Conservation (phyloP, 164 flowering plant genomes). For the Vitis rotundifolia region DNA sequence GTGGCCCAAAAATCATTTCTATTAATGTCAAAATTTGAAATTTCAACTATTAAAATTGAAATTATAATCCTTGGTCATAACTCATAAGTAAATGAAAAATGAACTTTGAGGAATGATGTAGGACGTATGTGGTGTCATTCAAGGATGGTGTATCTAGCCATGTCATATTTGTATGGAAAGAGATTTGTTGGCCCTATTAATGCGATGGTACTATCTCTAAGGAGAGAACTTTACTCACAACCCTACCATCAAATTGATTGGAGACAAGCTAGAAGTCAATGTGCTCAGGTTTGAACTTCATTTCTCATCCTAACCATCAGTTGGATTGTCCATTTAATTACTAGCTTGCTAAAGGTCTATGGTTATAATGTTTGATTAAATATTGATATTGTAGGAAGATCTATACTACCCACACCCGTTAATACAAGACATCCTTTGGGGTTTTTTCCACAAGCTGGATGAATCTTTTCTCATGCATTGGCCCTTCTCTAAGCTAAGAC, state of each 20-base stretch:
- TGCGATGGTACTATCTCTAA: conserved; percentile 18
- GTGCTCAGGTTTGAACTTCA: conserved; percentile 44
- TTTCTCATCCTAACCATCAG: too few relatives aligned
- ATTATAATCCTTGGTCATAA: neutral
- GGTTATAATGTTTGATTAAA: too few relatives aligned
- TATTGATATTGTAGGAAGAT: conserved; percentile 25
- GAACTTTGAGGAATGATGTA: conserved; percentile 4
- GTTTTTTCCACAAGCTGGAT: conserved; percentile 21
- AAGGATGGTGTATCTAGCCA: conserved; percentile 47
- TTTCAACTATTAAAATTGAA: neutral
- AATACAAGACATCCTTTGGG: conserved; percentile 36
- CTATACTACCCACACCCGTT: conserved; percentile 26
- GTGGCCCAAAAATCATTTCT: too few relatives aligned
- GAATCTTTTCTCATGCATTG: conserved; percentile 38
- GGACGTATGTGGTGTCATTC: conserved; percentile 56
- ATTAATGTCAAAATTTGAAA: too few relatives aligned
- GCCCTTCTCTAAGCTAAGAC: conserved; percentile 39
- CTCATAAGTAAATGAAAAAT: neutral
- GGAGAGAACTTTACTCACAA: conserved; percentile 37
- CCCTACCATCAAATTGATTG: conserved; percentile 40
- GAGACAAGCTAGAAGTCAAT: conserved; percentile 34
- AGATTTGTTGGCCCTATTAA: conserved; percentile 38
- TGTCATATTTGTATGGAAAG: conserved; percentile 77
- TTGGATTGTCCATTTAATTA: too few relatives aligned
- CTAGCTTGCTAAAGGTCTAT: too few relatives aligned